Conservation (phyloP, 257 asterid species). For the Solanum boliviense region DNA sequence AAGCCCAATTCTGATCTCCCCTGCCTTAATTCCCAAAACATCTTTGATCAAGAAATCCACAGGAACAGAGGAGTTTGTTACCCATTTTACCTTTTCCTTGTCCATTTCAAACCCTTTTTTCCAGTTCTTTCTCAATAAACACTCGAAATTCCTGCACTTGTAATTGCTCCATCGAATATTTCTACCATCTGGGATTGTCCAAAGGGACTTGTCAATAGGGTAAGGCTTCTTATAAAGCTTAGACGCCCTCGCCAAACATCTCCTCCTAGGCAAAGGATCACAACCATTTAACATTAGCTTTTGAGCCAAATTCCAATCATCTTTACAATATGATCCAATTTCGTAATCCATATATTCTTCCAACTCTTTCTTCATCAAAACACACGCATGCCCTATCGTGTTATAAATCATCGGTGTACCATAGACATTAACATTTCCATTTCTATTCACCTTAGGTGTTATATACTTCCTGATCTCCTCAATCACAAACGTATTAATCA, state of each 20-base stretch:
- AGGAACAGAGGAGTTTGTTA: conserved; percentile 21
- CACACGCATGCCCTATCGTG: conserved; percentile 79
- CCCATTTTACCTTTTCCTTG: conserved; percentile 70
- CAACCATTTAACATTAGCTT: conserved; percentile 76
- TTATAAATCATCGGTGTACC: conserved; percentile 48
- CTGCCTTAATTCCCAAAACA: conserved; percentile 40
- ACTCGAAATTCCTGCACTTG: conserved; percentile 56
- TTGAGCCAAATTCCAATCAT: conserved; percentile 74
- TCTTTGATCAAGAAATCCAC: conserved; percentile 44
- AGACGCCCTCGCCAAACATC: conserved; percentile 73
- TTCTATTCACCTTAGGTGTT: conserved; percentile 57
- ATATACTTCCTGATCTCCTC: conserved; percentile 88
- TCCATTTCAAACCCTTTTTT: conserved; percentile 84
- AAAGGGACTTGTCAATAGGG: conserved; percentile 70
- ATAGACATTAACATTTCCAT: conserved; percentile 47
- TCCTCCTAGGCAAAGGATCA: conserved; percentile 74
- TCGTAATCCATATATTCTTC: conserved; percentile 88
- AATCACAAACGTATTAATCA: conserved; percentile 46
- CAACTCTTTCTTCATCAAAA: conserved; percentile 47
- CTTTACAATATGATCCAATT: conserved; percentile 79
- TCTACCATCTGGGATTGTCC: conserved; percentile 73
- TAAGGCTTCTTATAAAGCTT: conserved; percentile 64
- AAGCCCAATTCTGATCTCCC: conserved; percentile 64
- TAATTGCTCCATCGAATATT: conserved; percentile 91
- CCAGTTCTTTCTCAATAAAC: conserved; percentile 56